These are phyloP conservation scores for Geosiphon pyriformis DNA, from an alignment of 192 early-diverging fungal species.

Conservation along the genomic window DNA sequence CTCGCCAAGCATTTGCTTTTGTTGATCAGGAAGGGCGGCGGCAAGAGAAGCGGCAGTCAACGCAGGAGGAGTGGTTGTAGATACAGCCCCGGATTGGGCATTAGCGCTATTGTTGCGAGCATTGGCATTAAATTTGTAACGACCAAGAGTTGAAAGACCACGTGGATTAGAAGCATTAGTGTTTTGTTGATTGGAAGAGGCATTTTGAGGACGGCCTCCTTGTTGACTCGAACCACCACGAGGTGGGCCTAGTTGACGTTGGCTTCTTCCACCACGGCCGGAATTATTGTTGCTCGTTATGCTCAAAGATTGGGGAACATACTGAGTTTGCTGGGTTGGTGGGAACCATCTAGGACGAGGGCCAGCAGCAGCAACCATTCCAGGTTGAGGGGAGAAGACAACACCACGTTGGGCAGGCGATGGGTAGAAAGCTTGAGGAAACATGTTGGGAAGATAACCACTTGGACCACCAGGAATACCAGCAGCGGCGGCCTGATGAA, in stretches of 20 bases:
- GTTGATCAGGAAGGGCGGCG: constrained; percentile 71
- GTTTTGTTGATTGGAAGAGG: constrained; percentile 26
- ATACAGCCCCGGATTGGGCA: constrained; percentile 29
- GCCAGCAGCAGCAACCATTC: constrained; percentile 26
- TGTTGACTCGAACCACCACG: constrained; percentile 36
- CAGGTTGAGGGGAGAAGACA: constrained; percentile 37
- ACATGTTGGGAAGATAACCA: constrained; percentile 47
- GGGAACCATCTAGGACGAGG: constrained; percentile 43
- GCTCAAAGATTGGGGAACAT: constrained; percentile 13
- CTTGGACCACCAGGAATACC: constrained; percentile 32
- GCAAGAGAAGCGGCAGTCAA: constrained; percentile 79
- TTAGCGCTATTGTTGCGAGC: constrained; percentile 33
- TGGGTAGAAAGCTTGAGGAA: constrained; percentile 40
- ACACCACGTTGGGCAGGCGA: constrained; percentile 37
- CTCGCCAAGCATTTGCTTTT: constrained; percentile 98
- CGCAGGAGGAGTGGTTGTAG: constrained; percentile 33
- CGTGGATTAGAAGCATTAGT: constrained; percentile 35
- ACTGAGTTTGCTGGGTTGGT: constrained; percentile 37
- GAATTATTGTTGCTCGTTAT: neutral
- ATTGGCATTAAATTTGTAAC: constrained; percentile 33
- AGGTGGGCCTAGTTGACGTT: constrained; percentile 39
- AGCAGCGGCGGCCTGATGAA: constrained; percentile 3
- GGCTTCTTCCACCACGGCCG: constrained; percentile 23
- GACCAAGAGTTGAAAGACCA: constrained; percentile 31
- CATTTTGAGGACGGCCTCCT: constrained; percentile 35